Evolutionary conservation across 768 basidiomycete species (phyloP).

Genomic region (Atractiella rhizophila): DNA sequence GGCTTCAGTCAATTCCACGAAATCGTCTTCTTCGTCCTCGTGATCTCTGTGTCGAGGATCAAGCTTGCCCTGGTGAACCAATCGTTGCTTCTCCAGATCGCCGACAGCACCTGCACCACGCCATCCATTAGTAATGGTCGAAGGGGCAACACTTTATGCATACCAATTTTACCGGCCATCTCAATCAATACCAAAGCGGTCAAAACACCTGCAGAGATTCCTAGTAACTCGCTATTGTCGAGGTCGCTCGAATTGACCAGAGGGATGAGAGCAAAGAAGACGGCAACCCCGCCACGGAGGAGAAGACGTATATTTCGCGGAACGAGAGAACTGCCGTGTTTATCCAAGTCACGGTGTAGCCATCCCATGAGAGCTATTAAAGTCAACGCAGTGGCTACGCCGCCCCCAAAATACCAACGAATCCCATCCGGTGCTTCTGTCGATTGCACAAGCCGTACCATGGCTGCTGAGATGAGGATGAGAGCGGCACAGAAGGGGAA

Average conservation of each 20-base stretch:
- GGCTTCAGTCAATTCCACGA: too few relatives aligned
- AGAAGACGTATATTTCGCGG: background rate
- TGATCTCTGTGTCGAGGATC: too few relatives aligned
- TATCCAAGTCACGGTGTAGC: conserved; percentile 12
- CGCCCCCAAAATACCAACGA: conserved; percentile 18
- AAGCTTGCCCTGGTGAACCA: too few relatives aligned
- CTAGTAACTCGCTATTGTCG: background rate
- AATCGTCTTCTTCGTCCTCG: too few relatives aligned
- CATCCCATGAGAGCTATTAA: conserved; percentile 13
- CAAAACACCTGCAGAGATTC: background rate
- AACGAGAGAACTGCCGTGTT: background rate
- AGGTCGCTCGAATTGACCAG: background rate
- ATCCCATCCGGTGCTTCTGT: conserved; percentile 4
- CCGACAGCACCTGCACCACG: too few relatives aligned
- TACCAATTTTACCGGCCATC: conserved; percentile 3
- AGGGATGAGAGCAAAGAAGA: conserved; percentile 1
- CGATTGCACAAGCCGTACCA: conserved; percentile 10
- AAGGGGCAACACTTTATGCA: too few relatives aligned
- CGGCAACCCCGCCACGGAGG: background rate
- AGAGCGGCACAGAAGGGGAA: conserved; percentile 17
- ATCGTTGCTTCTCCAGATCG: too few relatives aligned
- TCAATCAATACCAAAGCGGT: background rate
- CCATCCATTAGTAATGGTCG: too few relatives aligned
- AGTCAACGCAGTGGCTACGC: conserved; percentile 14
- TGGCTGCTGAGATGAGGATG: conserved; percentile 16